Base-by-base conservation (phyloP, 768 basidiomycete species). In the Serendipita sp. region DNA sequence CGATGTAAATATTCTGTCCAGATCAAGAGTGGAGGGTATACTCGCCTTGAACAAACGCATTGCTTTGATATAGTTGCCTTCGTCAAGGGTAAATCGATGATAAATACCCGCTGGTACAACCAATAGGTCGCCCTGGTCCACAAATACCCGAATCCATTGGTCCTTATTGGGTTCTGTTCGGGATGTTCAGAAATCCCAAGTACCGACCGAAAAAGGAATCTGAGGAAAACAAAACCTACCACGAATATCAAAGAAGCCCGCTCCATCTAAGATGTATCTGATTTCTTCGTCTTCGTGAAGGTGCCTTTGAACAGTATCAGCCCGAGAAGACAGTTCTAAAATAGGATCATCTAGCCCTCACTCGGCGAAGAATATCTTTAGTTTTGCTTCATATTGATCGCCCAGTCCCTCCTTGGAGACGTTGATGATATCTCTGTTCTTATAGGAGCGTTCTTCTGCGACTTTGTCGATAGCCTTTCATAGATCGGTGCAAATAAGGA, bases 281-380 rank as follows among this genome's bases (percentile, higher is more conserved):
- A 94, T 95, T 75, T 97, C 93, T 71, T 97, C 93, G 70, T 96
- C 93, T 73, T 96, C 91, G 70, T 96, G 94, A 78, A 97, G 81
- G 70, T 96, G 92, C 70, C 89, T 90, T 68, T 16, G 64, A 56
- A 60, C 46, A 46, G 38, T 11, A 15, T 68, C 52, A 64, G 52
- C 65, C 64, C 63, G 10, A 38, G 32, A 23, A 28, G 0, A 1
- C n/a, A 68, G 70, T 4, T 28, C 36, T 1, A 28, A 8, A 28
- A 32, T 11, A 28, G 18, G 13, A 45, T 8, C 13, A 3, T 13
- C 44, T 23, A 32, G 18, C 32, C 56, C 85, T 66, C 69, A 90
- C 89, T 93, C 91, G 64, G 86, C 78, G 69, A 89, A 94, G 75
- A 95, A 94, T 0, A 71, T 78, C 72, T 88, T 87, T 71, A 95